Evolutionary conservation across 352 stramenopile genomes (phyloP).

Genomic region (Pythium apleroticum): DNA sequence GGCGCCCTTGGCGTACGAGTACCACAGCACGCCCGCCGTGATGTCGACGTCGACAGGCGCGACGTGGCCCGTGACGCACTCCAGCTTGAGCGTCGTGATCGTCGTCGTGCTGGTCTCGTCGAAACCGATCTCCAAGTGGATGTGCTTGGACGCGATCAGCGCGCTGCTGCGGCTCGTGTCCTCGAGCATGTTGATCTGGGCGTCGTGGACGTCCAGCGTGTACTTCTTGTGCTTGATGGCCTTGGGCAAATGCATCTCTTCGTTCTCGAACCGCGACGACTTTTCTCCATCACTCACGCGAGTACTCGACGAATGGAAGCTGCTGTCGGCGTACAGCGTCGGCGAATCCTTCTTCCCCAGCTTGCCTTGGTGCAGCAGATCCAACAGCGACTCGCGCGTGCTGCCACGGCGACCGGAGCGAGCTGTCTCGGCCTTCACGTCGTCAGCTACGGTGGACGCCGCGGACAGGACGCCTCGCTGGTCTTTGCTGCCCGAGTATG

Average conservation of each 20-base stretch:
- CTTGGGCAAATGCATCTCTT: slow-evolving; percentile 28
- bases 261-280: neutral
- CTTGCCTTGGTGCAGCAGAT: slow-evolving; percentile 76
- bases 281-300: slow-evolving; percentile 17
- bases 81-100: slow-evolving; percentile 62
- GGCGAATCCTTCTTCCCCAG: slow-evolving; percentile 41
- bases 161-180: slow-evolving; percentile 65
- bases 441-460: neutral
- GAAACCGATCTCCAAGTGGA: slow-evolving; percentile 69
- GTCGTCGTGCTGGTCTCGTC: slow-evolving; percentile 45
- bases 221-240: slow-evolving; percentile 66
- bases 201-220: slow-evolving; percentile 73
- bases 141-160: slow-evolving; percentile 70
- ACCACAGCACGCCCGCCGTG: slow-evolving; percentile 69
- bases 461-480: neutral
- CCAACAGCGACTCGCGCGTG: slow-evolving; percentile 60
- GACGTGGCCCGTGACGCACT: slow-evolving; percentile 68
- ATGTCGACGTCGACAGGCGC: slow-evolving; percentile 79
- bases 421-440: neutral
- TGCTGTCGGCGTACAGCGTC: slow-evolving; percentile 16
- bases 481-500: neutral
- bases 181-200: slow-evolving; percentile 78
- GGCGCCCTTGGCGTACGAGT: slow-evolving; percentile 34
- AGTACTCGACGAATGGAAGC: slow-evolving; percentile 5
- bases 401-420: slow-evolving; percentile 34